A percentile compares a stretch with the other conserved stretches of the same genome.
phyloP scores from a whole-genome alignment of 768 basidiomycete species.

The Suillus subluteus region DNA sequence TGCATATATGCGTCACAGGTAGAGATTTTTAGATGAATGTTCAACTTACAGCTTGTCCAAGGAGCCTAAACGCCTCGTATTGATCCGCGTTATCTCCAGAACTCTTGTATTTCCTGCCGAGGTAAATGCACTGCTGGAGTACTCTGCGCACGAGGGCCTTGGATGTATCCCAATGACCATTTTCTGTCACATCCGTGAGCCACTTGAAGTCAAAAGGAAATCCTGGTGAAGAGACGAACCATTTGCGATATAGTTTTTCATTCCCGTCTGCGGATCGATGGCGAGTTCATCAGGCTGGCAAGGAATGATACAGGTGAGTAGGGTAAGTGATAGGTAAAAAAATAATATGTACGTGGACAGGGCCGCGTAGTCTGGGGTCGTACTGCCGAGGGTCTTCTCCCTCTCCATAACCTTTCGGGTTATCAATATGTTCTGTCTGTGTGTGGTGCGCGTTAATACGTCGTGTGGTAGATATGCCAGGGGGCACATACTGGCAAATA shows the following conservation, averaged over 20 bases:
- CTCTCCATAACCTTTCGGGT: constrained; percentile 87
- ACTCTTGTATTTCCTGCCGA: constrained; percentile 67
- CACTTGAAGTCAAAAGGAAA: background rate
- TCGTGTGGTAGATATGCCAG: background rate
- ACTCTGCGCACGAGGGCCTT: constrained; percentile 75
- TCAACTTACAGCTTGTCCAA: constrained; percentile 65
- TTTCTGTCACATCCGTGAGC: constrained; percentile 42
- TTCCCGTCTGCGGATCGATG: constrained; percentile 82
- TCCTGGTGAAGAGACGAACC: constrained; percentile 36
- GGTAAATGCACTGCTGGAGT: constrained; percentile 77
- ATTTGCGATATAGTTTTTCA: constrained; percentile 97
- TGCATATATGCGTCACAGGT: background rate
- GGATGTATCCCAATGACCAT: constrained; percentile 87
- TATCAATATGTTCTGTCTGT: constrained; percentile 88
- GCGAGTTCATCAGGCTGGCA: constrained; percentile 77
- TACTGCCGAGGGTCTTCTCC: constrained; percentile 83
- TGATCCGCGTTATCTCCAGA: constrained; percentile 64
- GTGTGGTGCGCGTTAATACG: constrained; percentile 7
- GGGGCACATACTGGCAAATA: constrained; percentile 71
- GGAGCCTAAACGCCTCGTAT: constrained; percentile 79
- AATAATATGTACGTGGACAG: constrained; percentile 66
- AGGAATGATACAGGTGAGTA: constrained; percentile 5
- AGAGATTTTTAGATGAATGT: constrained; percentile 17
- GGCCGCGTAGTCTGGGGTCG: constrained; percentile 75
- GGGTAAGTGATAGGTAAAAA: background rate